These are phyloP conservation scores for Cornus suecica DNA, from an alignment of 148 eudicot genomes.

Conservation along the genomic window DNA sequence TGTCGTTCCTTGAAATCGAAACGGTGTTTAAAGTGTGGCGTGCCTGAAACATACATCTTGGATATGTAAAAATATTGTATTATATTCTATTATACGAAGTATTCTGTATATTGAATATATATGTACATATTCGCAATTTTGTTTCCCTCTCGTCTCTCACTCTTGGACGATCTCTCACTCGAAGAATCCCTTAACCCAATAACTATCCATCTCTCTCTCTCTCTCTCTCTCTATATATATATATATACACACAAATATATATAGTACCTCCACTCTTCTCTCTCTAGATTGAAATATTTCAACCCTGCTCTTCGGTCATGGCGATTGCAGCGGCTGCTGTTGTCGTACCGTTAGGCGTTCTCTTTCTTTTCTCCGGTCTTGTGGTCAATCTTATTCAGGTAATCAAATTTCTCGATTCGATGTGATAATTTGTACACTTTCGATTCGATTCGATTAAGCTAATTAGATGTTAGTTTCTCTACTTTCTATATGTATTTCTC, in stretches of 20 bases:
- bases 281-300: background rate
- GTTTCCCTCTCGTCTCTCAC: constrained; percentile 11
- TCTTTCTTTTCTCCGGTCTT: constrained; percentile 81
- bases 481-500: background rate
- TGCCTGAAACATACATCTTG: background rate
- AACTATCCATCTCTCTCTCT: background rate
- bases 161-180: background rate
- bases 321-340: constrained; percentile 75
- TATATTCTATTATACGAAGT: background rate
- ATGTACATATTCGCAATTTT: background rate
- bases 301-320: constrained; percentile 28
- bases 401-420: background rate
- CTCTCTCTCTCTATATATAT: too few species aligned
- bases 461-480: background rate
- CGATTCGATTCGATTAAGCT: constrained; percentile 4
- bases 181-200: background rate
- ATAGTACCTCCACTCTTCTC: too few species aligned
- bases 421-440: background rate
- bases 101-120: too few species aligned
- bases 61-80: too few species aligned
- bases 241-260: too few species aligned
- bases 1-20: background rate
- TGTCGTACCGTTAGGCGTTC: constrained; percentile 67
- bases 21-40: background rate
- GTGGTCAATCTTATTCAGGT: constrained; percentile 79